These are phyloP conservation scores for Alternaria rosae DNA, from an alignment of 2,329 filamentous ascomycete species.

Conservation along the genomic window DNA sequence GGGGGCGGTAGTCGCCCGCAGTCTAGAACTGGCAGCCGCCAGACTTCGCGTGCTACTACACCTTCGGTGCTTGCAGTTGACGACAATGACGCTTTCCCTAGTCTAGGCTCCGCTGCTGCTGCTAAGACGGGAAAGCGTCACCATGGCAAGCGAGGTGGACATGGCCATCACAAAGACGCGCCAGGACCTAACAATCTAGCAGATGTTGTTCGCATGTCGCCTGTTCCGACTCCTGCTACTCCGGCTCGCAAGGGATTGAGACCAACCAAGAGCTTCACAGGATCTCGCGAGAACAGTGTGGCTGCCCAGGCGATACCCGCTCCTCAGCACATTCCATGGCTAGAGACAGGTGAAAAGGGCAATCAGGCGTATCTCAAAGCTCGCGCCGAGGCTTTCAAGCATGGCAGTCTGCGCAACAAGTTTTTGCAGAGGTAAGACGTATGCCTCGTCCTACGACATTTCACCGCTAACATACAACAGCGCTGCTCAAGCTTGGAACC, in stretches of 20 bases:
- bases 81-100: slow-evolving; percentile 94
- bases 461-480: slow-evolving; percentile 56
- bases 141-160: slow-evolving; percentile 87
- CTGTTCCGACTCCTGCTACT: slow-evolving; percentile 72
- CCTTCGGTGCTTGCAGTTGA: slow-evolving; percentile 80
- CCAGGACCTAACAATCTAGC: slow-evolving; percentile 76
- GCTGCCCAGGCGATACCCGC: slow-evolving; percentile 84
- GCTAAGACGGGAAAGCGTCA: slow-evolving; percentile 86
- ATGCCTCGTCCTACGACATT: background rate
- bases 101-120: slow-evolving; percentile 76
- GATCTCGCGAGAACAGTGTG: slow-evolving; percentile 76
- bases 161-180: slow-evolving; percentile 66
- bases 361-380: slow-evolving; percentile 96
- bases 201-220: slow-evolving; percentile 94
- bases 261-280: slow-evolving; percentile 71
- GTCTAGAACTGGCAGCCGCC: slow-evolving; percentile 85
- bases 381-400: slow-evolving; percentile 94
- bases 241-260: slow-evolving; percentile 67
- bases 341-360: slow-evolving; percentile 88
- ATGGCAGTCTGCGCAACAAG: slow-evolving; percentile 94
- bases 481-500: slow-evolving; percentile 97
- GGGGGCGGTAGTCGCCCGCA: slow-evolving; percentile 68
- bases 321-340: slow-evolving; percentile 93
- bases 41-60: slow-evolving; percentile 70
- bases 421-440: slow-evolving; percentile 82